These are phyloP conservation scores for Eucalyptus marginata DNA, from an alignment of 345 rosid species.

Conservation along the genomic window DNA sequence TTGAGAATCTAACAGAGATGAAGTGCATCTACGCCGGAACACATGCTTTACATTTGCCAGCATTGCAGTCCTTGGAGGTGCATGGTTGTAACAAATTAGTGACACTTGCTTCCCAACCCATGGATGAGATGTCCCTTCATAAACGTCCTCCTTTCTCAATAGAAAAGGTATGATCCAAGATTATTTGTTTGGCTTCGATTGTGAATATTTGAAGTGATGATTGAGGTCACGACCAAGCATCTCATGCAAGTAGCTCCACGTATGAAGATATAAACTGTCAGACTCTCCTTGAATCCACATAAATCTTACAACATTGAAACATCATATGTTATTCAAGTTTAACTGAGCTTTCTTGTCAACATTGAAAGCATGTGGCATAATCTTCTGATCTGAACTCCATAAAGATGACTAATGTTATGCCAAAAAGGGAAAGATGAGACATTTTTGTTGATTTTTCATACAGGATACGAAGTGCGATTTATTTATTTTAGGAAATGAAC, in stretches of 20 bases:
- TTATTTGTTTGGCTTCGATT: rapidly evolving
- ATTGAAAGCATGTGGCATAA: no score
- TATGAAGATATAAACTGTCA: rapidly evolving
- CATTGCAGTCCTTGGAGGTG: neutral
- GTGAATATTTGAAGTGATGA: neutral
- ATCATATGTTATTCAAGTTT: no score
- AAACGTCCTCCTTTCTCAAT: rapidly evolving
- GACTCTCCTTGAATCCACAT: neutral
- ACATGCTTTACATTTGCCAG: rapidly evolving
- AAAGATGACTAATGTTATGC: rapidly evolving
- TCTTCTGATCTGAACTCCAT: neutral
- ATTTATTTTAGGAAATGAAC: neutral
- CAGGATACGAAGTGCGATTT: neutral
- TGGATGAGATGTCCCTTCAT: neutral
- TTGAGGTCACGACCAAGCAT: neutral
- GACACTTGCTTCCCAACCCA: neutral
- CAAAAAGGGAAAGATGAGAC: neutral
- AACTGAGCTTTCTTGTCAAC: no score
- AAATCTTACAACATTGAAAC: rapidly evolving
- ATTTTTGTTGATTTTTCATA: neutral
- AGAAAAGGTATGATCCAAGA: neutral
- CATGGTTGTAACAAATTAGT: neutral
- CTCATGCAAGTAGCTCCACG: rapidly evolving
- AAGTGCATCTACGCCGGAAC: neutral
- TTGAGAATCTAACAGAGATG: no score